These are phyloP conservation scores for Boletus subcaerulescens DNA, from an alignment of 768 basidiomycete species.

Conservation along the genomic window DNA sequence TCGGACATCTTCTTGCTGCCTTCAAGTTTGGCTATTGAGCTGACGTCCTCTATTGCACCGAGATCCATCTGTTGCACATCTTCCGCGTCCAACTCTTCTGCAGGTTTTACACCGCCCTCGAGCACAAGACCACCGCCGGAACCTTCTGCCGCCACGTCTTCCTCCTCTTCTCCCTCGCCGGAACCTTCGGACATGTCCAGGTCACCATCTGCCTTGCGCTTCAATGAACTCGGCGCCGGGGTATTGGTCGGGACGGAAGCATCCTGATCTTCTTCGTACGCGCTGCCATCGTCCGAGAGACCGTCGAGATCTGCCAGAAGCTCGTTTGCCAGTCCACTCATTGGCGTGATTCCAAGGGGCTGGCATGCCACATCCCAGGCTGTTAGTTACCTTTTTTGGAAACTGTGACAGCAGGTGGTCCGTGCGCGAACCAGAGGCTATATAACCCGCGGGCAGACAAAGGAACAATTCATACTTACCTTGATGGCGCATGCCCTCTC, in stretches of 20 bases:
- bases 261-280: conserved; percentile 42
- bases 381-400: conserved; percentile 10
- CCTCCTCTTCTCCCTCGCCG: conserved; percentile 40
- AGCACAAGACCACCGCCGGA: conserved; percentile 62
- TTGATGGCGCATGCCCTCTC: conserved; percentile 62
- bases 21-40: conserved; percentile 84
- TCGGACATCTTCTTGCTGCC: conserved; percentile 87
- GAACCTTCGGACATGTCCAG: conserved; percentile 58
- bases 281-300: conserved; percentile 65
- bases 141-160: conserved; percentile 36
- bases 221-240: conserved; percentile 37
- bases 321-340: conserved; percentile 88
- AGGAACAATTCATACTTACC: conserved; percentile 48
- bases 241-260: conserved; percentile 20
- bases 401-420: conserved; percentile 15
- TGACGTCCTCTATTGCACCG: conserved; percentile 77
- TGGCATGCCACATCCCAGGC: background rate
- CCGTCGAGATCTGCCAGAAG: conserved; percentile 90
- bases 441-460: conserved; percentile 22
- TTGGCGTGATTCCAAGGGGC: conserved; percentile 27
- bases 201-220: conserved; percentile 60
- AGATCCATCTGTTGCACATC: conserved; percentile 96
- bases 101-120: conserved; percentile 86
- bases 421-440: conserved; percentile 25
- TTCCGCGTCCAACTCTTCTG: conserved; percentile 93